Base-by-base conservation (phyloP, 345 rosid genomes). In the Euphorbia peplus region DNA sequence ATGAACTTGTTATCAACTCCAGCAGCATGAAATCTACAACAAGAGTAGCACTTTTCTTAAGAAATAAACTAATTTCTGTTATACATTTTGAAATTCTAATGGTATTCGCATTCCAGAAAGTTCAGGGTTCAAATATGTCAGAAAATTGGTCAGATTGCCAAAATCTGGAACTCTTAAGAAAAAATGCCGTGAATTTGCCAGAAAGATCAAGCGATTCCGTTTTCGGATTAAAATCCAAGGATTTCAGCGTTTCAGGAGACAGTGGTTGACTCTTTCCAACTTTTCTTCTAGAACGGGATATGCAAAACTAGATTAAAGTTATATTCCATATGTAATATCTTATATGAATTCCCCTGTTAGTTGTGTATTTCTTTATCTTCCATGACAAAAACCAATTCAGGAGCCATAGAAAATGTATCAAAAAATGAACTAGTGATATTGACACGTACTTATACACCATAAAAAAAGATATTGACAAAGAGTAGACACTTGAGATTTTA, bases 191-290 rank as follows among this genome's bases (percentile, higher is more conserved):
- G 80, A 80, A 28, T 63, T 89, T 41, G 64, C 76, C 47, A 85
- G 61, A 72, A 88, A 81, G 82, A 78, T 88, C 66, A 88, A 70
- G 75, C 83, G 76, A 73, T 71, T 86, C 54, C 88, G 79, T 64
- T 85, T 74, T 68, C 81, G 87, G 32, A 80, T 93, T 51, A 93
- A 80, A 82, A 83, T 89, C 60, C 85, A 78, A 8, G 91, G 91
- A 6, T 86, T 85, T 79, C 59, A 63, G 47, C 86, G 86, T 48
- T 85, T 93, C 70, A 82, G 72, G 30, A 79, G 78, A 60, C 80
- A 80, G 63, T 89, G 86, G 89, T 73, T 82, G 60, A 77, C 71
- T 64, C 35, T 84, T 58, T 79, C 91, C 21, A 93, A 76, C 63
- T 84, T 85, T 66, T 84, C 82, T 60, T 81, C 95, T 25, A 64